Evolutionary conservation across 1,139 yeast species (phyloP).

Genomic region (Hyphopichia fennica): DNA sequence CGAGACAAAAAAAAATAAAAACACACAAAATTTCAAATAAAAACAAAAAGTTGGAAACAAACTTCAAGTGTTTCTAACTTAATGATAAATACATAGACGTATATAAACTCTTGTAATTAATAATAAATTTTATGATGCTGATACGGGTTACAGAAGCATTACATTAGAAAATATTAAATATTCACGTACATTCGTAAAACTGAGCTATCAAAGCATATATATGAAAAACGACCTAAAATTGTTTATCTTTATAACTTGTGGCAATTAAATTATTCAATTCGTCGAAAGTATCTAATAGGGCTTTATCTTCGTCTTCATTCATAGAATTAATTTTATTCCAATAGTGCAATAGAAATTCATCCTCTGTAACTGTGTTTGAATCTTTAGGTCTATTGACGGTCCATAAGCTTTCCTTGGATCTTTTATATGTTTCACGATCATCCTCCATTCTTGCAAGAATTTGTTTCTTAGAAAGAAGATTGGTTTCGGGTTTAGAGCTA

Average conservation of each 20-base stretch:
- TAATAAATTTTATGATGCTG: background rate
- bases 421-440: constrained; percentile 80
- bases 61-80: background rate
- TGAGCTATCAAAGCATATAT: too few species aligned
- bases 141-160: too few species aligned
- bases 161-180: too few species aligned
- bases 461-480: constrained; percentile 48
- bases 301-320: constrained; percentile 45
- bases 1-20: background rate
- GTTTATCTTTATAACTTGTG: constrained; percentile 44
- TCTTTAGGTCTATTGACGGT: constrained; percentile 54
- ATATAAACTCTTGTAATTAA: background rate
- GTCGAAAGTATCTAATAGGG: constrained; percentile 44
- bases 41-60: background rate
- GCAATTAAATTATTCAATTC: constrained; percentile 56
- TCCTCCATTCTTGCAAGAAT: constrained; percentile 80
- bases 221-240: constrained; percentile 19
- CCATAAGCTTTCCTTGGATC: constrained; percentile 77
- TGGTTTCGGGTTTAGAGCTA: constrained; percentile 8
- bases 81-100: background rate
- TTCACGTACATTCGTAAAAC: background rate
- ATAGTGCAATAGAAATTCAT: constrained; percentile 57
- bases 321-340: constrained; percentile 55
- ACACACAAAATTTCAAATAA: background rate
- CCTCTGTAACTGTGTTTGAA: constrained; percentile 36